A percentile compares a stretch with the other conserved stretches of the same genome.
Evolutionary conservation across 352 stramenopile species (phyloP).

Genomic region (Phytophthora sojae): DNA sequence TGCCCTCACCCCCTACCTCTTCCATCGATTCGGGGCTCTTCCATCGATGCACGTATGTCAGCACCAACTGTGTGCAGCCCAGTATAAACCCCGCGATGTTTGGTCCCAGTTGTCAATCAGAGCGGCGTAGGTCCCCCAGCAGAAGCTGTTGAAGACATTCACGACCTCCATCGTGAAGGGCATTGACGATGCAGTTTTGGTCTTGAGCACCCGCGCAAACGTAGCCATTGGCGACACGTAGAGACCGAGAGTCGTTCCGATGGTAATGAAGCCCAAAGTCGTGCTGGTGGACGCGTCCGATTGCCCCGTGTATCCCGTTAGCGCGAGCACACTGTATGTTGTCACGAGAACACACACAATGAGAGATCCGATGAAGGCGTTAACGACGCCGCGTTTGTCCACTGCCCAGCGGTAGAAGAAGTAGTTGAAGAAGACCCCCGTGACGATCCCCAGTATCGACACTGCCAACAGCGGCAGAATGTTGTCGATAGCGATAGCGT

Average conservation of each 20-base stretch:
- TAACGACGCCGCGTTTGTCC: slow-evolving; percentile 34
- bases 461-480: slow-evolving; percentile 47
- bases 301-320: slow-evolving; percentile 33
- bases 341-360: slow-evolving; percentile 44
- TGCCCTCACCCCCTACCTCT: neutral
- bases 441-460: slow-evolving; percentile 36
- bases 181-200: slow-evolving; percentile 31
- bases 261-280: slow-evolving; percentile 35
- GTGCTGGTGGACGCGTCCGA: slow-evolving; percentile 10
- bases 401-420: slow-evolving; percentile 50
- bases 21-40: neutral
- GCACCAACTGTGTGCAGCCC: slow-evolving; percentile 39
- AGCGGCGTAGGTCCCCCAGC: slow-evolving; percentile 9
- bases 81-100: slow-evolving; percentile 37
- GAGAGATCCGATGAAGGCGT: slow-evolving; percentile 23
- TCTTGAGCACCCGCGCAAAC: slow-evolving; percentile 34
- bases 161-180: slow-evolving; percentile 32
- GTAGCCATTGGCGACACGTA: slow-evolving; percentile 56
- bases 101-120: slow-evolving; percentile 25
- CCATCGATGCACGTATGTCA: slow-evolving; percentile 10
- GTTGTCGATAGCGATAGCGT: slow-evolving; percentile 44
- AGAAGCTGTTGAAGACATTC: slow-evolving; percentile 20
- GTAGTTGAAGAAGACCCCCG: slow-evolving; percentile 35
- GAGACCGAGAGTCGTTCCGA: slow-evolving; percentile 42
- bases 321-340: slow-evolving; percentile 52